These are phyloP conservation scores for Kwoniella newhampshirensis DNA, from an alignment of 768 basidiomycete genomes.

Conservation along the genomic window DNA sequence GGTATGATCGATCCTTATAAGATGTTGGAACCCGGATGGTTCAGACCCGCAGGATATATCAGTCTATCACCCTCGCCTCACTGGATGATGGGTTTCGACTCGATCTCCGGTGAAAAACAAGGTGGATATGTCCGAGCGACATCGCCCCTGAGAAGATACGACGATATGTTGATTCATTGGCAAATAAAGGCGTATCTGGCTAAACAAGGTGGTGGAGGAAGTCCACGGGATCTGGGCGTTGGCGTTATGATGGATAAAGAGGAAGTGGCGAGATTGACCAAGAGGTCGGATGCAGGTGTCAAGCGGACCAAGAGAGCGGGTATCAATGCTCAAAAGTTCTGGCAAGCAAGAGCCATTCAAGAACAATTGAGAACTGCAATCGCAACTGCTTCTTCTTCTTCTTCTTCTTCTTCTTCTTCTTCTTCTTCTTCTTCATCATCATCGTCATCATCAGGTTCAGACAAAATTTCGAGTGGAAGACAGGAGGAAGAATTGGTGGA, in stretches of 20 bases:
- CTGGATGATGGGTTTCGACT: constrained; percentile 64
- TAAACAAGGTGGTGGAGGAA: constrained; percentile 3
- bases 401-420: no score
- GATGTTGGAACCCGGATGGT: constrained; percentile 37
- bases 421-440: no score
- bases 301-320: constrained; percentile 17
- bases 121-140: constrained; percentile 84
- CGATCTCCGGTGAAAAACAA: constrained; percentile 60
- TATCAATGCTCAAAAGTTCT: constrained; percentile 21
- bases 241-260: constrained; percentile 1
- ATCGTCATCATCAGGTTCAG: no score
- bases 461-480: no score
- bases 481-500: constrained; percentile 17
- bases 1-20: constrained; percentile 54
- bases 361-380: background rate
- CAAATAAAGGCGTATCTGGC: constrained; percentile 77
- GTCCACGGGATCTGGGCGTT: constrained; percentile 1
- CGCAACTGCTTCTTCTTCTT: no score
- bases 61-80: constrained; percentile 55
- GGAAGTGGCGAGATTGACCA: constrained; percentile 18
- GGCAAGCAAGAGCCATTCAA: constrained; percentile 21
- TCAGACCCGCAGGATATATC: constrained; percentile 9
- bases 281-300: constrained; percentile 15
- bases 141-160: constrained; percentile 80
- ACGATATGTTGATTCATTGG: constrained; percentile 84